Evolutionary conservation across 805 yeast genomes (phyloP), one percentile per base, ranked within the genome.

Genomic region (Saturnispora sanitii): DNA sequence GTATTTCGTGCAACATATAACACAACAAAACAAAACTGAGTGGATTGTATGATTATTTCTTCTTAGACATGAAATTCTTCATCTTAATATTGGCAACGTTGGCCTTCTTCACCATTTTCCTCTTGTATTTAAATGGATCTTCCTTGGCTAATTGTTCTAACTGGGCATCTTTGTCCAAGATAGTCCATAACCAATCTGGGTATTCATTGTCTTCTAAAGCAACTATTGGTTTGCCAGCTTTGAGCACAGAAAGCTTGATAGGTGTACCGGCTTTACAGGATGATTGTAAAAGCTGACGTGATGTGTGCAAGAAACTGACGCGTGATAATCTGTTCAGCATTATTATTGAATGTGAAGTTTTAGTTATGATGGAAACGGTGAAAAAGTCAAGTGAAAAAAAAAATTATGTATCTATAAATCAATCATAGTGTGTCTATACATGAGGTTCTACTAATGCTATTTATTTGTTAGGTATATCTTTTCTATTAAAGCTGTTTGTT

Each of bases 181-280:
- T 67, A 4, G 71, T 75, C 97, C 97, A 92, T 40, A 90, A 69
- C 98, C 98, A 90, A 34, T 72, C 83, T 4, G 98, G 98, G 56
- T 90, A 90, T 53, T 88, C 95, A 29, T 67, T 67, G 57, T 92
- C 97, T 46, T 81, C 85, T 41, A 82, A 61, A 2, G 97, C 97
- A 4, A 85, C 77, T 7, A 94, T 86, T 51, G 87, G 96, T 45
- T 79, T 76, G n/a, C 90, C 94, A 28, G 71, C 68, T 55, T 86
- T 87, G 55, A 74, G 74, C 33, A 90, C 70, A 51, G 82, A 82
- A 53, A 87, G 63, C 48, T 80, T 79, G 45, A 83, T 65, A 8
- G 71, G 67, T 0, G 92, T 81, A 45, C 97, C 87, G 38, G 83
- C 79, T 49, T 70, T 61, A 57, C 88, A 73, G 40, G 77, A 69